Conservation (phyloP, 306 rosid genomes). For the Quercus wislizeni region DNA sequence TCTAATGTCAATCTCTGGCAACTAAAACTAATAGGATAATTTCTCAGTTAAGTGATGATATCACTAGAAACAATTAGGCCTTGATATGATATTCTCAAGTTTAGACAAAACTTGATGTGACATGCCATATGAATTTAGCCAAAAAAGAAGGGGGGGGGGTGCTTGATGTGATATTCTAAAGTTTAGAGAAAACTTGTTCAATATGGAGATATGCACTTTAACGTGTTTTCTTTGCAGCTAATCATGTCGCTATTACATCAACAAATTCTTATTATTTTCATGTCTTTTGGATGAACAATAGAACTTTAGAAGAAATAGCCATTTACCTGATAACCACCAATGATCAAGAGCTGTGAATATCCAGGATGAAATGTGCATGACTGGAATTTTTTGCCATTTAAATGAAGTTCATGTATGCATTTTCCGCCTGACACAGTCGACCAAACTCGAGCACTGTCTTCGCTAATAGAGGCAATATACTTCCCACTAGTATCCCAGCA, state of each 20-base stretch:
- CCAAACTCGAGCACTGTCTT: conserved; percentile 61
- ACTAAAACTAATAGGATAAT: neutral
- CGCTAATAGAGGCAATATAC: conserved; percentile 58
- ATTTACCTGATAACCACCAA: conserved; percentile 64
- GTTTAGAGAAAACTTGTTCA: neutral
- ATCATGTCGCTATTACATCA: neutral
- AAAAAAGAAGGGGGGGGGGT: fast-evolving
- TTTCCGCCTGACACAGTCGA: conserved; percentile 32
- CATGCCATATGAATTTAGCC: neutral
- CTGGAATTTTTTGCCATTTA: conserved; percentile 53
- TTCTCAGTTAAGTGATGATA: neutral
- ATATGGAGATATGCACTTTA: neutral
- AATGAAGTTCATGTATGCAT: conserved; percentile 42
- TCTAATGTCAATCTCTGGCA: neutral
- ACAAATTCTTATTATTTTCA: neutral
- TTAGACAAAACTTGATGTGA: neutral
- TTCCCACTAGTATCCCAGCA: conserved; percentile 59
- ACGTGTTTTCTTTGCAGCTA: neutral
- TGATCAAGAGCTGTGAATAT: conserved; percentile 35
- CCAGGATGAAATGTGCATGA: conserved; percentile 63
- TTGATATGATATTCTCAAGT: neutral
- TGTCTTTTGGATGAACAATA: neutral
- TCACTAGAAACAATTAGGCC: neutral
- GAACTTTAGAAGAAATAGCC: neutral
- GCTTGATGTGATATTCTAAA: neutral